Conservation (phyloP, 768 basidiomycete species). For the Boletus vinaceobasis region DNA sequence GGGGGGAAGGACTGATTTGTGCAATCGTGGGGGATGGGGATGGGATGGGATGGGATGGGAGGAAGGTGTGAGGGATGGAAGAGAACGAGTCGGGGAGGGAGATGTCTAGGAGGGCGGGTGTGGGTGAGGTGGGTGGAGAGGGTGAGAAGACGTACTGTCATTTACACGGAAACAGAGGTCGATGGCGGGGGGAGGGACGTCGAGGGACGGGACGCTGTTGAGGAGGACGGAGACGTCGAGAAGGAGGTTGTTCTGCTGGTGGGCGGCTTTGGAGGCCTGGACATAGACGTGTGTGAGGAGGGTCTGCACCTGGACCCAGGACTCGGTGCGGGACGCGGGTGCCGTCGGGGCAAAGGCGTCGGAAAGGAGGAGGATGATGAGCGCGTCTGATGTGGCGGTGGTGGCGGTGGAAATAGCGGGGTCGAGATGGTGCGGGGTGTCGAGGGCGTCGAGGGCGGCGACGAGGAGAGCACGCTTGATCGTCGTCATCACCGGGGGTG, state of each 20-base stretch:
- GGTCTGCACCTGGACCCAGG: constrained; percentile 68
- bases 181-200: constrained; percentile 37
- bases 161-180: constrained; percentile 43
- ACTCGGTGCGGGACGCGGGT: constrained; percentile 39
- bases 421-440: constrained; percentile 53
- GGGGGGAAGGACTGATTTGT: neutral
- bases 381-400: constrained; percentile 42
- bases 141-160: constrained; percentile 38
- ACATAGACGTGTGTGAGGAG: constrained; percentile 84
- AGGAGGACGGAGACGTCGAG: constrained; percentile 79
- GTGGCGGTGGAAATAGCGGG: constrained; percentile 49
- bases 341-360: constrained; percentile 46
- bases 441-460: constrained; percentile 50
- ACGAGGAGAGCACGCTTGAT: constrained; percentile 41
- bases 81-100: constrained; percentile 43
- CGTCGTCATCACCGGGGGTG: neutral
- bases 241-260: constrained; percentile 62
- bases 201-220: constrained; percentile 47
- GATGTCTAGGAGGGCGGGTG: constrained; percentile 17
- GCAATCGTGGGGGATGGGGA: neutral
- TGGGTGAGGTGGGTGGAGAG: constrained; percentile 1
- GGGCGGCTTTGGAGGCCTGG: constrained; percentile 74
- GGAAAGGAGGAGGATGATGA: constrained; percentile 65
- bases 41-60: constrained; percentile 8
- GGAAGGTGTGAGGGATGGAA: constrained; percentile 31